Evolutionary conservation across 176 grass and related monocot genomes (phyloP).

Genomic region (Triticum timopheevii): DNA sequence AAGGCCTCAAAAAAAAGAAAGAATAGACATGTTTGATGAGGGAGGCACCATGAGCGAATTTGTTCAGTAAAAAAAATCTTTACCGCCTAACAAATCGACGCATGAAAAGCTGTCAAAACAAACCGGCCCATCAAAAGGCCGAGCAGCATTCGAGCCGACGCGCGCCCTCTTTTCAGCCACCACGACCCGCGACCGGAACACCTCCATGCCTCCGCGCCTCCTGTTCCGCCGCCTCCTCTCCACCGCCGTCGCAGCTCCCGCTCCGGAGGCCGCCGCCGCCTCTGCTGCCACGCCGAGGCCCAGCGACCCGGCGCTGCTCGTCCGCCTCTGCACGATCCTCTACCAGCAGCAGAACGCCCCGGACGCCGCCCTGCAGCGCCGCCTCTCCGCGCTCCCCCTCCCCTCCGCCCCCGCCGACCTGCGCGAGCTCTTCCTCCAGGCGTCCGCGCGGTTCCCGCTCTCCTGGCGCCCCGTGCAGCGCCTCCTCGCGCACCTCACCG

Average conservation of each 20-base stretch:
- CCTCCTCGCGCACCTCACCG: conserved; percentile 64
- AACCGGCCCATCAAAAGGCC: too few species aligned
- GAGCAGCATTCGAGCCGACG: too few species aligned
- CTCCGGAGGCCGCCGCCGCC: neutral
- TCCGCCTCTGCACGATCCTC: conserved; percentile 74
- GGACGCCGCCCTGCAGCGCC: conserved; percentile 42
- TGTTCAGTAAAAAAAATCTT: too few species aligned
- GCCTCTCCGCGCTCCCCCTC: conserved; percentile 53
- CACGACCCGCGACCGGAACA: neutral
- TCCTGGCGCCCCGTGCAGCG: conserved; percentile 82
- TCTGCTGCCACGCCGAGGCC: neutral
- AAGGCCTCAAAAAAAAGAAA: too few species aligned
- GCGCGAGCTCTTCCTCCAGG: conserved; percentile 79
- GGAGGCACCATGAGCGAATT: too few species aligned
- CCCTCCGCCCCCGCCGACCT: conserved; percentile 26
- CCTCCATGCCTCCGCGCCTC: conserved; percentile 21
- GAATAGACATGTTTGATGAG: too few species aligned
- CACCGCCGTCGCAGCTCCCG: neutral
- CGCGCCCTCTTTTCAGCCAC: neutral
- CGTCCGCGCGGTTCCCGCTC: conserved; percentile 54
- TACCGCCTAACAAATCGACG: too few species aligned
- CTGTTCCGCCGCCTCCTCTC: conserved; percentile 26
- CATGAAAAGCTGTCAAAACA: too few species aligned
- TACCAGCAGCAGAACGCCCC: conserved; percentile 74
- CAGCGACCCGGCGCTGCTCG: conserved; percentile 45